These are phyloP conservation scores for Lipomyces spencermartinsiae DNA, from an alignment of 805 yeast genomes.

Conservation along the genomic window DNA sequence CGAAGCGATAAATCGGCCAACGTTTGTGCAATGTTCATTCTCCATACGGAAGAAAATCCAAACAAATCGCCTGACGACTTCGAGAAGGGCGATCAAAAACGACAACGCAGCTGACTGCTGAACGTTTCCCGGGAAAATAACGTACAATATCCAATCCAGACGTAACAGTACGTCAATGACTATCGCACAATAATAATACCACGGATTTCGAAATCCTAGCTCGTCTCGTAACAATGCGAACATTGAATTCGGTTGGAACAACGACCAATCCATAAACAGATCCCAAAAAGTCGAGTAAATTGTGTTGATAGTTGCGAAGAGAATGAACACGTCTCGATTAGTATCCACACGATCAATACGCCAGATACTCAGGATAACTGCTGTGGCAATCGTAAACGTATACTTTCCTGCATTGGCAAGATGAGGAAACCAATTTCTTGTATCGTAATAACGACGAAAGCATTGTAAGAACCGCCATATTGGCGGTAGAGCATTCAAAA, in stretches of 20 bases:
- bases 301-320: slow-evolving; percentile 77
- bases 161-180: slow-evolving; percentile 73
- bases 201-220: slow-evolving; percentile 64
- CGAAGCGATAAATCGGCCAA: slow-evolving; percentile 81
- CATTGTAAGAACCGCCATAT: slow-evolving; percentile 93
- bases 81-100: slow-evolving; percentile 82
- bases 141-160: slow-evolving; percentile 92
- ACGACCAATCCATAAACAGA: slow-evolving; percentile 93
- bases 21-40: slow-evolving; percentile 94
- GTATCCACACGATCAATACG: slow-evolving; percentile 61
- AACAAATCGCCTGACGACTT: slow-evolving; percentile 77
- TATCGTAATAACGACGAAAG: slow-evolving; percentile 85
- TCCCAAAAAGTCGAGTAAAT: slow-evolving; percentile 81
- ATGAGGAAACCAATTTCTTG: slow-evolving; percentile 97
- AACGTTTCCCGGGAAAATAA: slow-evolving; percentile 72
- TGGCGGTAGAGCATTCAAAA: slow-evolving; percentile 81
- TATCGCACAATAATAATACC: slow-evolving; percentile 76
- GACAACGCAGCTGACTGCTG: slow-evolving; percentile 90
- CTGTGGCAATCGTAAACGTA: slow-evolving; percentile 66
- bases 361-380: slow-evolving; percentile 75
- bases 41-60: slow-evolving; percentile 96
- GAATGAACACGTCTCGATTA: slow-evolving; percentile 65
- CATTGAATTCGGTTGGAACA: slow-evolving; percentile 68
- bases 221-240: slow-evolving; percentile 72
- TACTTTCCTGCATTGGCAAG: slow-evolving; percentile 87